Evolutionary conservation across 192 early-diverging fungal species (phyloP).

Genomic region (Lunasporangiospora selenospora): DNA sequence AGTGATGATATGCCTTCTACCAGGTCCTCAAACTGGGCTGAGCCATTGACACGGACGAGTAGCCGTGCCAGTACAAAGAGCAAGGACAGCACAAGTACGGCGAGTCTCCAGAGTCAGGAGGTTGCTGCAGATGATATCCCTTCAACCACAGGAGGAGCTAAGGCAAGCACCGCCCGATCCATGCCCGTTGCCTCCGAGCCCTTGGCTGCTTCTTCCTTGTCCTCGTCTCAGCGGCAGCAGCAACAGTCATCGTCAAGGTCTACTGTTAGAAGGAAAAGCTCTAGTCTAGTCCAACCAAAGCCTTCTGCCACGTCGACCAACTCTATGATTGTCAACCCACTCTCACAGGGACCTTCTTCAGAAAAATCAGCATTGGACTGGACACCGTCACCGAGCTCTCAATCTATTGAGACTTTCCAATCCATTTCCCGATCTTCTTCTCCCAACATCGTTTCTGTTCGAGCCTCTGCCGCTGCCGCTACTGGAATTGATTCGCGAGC

Average conservation of each 20-base stretch:
- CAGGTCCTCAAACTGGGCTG: constrained; percentile 15
- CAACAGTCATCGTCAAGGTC: background rate
- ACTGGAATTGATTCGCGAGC: constrained; percentile 13
- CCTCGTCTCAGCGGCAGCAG: background rate
- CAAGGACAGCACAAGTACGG: constrained; percentile 25
- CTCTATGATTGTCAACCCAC: constrained; percentile 26
- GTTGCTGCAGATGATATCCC: background rate
- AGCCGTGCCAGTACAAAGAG: constrained; percentile 34
- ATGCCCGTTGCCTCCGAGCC: no score
- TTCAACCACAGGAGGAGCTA: background rate
- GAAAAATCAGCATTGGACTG: background rate
- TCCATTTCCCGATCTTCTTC: constrained; percentile 39
- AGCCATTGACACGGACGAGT: constrained; percentile 30
- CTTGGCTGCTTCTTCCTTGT: background rate
- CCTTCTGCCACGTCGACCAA: background rate
- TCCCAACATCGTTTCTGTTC: constrained; percentile 9
- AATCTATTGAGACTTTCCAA: constrained; percentile 42
- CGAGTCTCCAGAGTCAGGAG: constrained; percentile 22
- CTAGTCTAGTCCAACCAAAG: constrained; percentile 8
- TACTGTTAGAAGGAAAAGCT: background rate
- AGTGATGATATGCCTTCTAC: constrained; percentile 6
- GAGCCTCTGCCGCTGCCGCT: constrained; percentile 3
- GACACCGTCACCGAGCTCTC: constrained; percentile 8
- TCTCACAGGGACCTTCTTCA: background rate
- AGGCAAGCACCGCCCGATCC: no score